These are phyloP conservation scores for Magnusiomyces ingens DNA, from an alignment of 1,139 yeast genomes.

Conservation along the genomic window DNA sequence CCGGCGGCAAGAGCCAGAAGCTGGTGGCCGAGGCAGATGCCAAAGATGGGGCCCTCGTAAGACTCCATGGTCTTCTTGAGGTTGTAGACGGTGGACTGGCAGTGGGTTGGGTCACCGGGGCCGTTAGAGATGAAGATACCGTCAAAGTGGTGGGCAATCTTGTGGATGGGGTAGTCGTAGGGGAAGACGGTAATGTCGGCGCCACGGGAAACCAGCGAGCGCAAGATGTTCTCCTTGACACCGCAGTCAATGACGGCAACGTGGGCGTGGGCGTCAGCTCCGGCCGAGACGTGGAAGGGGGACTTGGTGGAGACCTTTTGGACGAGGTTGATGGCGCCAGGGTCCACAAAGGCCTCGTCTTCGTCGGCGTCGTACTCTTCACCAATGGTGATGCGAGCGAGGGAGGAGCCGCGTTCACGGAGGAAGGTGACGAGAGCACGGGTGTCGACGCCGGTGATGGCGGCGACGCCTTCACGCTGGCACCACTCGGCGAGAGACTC, in stretches of 20 bases:
- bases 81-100: constrained; percentile 70
- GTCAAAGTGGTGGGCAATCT: constrained; percentile 85
- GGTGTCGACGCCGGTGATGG: constrained; percentile 94
- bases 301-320: constrained; percentile 92
- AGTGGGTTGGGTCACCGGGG: constrained; percentile 97
- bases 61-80: constrained; percentile 65
- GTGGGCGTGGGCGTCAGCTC: constrained; percentile 50
- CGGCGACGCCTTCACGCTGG: constrained; percentile 92
- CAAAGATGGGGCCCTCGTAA: constrained; percentile 81
- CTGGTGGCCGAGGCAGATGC: constrained; percentile 96
- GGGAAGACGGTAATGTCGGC: constrained; percentile 96
- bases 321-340: constrained; percentile 85
- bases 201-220: constrained; percentile 90
- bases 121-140: constrained; percentile 95
- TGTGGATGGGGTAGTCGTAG: constrained; percentile 85
- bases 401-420: constrained; percentile 92
- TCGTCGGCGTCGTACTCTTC: constrained; percentile 87
- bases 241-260: constrained; percentile 96
- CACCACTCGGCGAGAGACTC: constrained; percentile 96
- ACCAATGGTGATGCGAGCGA: constrained; percentile 84
- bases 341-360: constrained; percentile 87
- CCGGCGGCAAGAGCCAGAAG: constrained; percentile 91
- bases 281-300: constrained; percentile 79
- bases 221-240: constrained; percentile 91
- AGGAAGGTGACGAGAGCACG: constrained; percentile 86